Base-by-base conservation (phyloP, 78 protist species). In the Tieghemostelium lacteum region DNA sequence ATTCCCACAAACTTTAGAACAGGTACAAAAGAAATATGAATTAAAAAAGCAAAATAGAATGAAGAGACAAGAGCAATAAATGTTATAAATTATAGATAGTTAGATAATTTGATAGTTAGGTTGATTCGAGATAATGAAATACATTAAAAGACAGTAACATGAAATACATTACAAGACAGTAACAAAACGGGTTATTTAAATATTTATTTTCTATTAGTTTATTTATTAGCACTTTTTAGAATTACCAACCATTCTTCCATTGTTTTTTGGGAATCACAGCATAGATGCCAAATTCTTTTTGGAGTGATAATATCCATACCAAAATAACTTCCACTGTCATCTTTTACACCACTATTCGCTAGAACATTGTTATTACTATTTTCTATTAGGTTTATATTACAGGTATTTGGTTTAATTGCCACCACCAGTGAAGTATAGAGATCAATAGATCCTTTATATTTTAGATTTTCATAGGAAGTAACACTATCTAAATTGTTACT, bases 291-390 rank as follows among this genome's bases (percentile, higher is more conserved):
- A 16, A 42, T 40, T 57, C 88, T 65, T 61, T 42, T 67, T 34
- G 76, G 88, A 40, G 88, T 80, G 8, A 49, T 45, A 40, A 80
- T 80, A 57, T 80, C 88, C 31, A 80, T 80, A 33, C 88, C 88
- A 80, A 80, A 67, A 29, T 80, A 80, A 42, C 65, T 42, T 34
- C 29, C 34, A 26, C 28, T 37, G 16, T 67, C 72, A 36, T 67
- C 70, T 57, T 80, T 67, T n/a, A 31, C 55, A 70, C 52, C 37
- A 24, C 22, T 40, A 37, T 26, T 66, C 19, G 33, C 37, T 24
- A n/a, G 16, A 58, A 8, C n/a, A 58, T 2, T 58, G 31, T 24
- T 62, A 31, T 29, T 62, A 1, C 8, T 31, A 62, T 62, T 62
- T n/a, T 22, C n/a, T 1, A 29, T 62, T 69, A 69, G n/a, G 40